phyloP scores from a whole-genome alignment of 495 filamentous ascomycete genomes.

The Penicilliopsis zonata region DNA sequence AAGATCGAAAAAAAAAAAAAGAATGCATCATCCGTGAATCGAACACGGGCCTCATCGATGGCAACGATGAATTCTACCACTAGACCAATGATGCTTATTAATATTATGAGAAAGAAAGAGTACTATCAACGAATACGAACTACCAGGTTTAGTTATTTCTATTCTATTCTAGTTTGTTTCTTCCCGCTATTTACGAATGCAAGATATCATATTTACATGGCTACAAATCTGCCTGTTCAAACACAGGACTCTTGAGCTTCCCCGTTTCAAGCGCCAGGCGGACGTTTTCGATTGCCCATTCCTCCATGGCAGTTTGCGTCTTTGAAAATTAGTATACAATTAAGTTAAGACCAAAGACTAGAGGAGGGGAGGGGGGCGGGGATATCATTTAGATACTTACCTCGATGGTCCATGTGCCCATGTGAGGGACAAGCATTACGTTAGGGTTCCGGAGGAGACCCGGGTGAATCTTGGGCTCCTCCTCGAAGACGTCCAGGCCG shows the following conservation, averaged over 20 bases:
- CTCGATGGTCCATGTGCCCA: slow-evolving; percentile 58
- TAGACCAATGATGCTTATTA: slow-evolving; percentile 46
- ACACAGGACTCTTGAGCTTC: slow-evolving; percentile 43
- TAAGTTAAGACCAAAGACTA: no score
- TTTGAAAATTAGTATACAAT: slow-evolving; percentile 6
- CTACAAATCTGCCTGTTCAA: slow-evolving; percentile 43
- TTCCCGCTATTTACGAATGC: no score
- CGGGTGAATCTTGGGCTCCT: slow-evolving; percentile 54
- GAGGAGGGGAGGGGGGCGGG: neutral
- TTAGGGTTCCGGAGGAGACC: slow-evolving; percentile 46
- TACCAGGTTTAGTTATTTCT: no score
- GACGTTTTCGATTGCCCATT: slow-evolving; percentile 52
- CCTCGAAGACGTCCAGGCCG: slow-evolving; percentile 60
- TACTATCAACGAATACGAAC: no score
- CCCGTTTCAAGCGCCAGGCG: slow-evolving; percentile 40
- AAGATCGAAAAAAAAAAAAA: no score
- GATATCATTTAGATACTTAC: slow-evolving; percentile 19
- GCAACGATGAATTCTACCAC: slow-evolving; percentile 50
- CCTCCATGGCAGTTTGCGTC: slow-evolving; percentile 55
- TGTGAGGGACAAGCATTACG: slow-evolving; percentile 53
- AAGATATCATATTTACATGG: no score
- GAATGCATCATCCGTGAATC: slow-evolving; percentile 48
- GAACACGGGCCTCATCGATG: slow-evolving; percentile 48
- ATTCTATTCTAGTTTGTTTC: no score
- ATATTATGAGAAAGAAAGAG: no score